Conservation (phyloP, 805 yeast genomes). For the Metschnikowia colocasiae region DNA sequence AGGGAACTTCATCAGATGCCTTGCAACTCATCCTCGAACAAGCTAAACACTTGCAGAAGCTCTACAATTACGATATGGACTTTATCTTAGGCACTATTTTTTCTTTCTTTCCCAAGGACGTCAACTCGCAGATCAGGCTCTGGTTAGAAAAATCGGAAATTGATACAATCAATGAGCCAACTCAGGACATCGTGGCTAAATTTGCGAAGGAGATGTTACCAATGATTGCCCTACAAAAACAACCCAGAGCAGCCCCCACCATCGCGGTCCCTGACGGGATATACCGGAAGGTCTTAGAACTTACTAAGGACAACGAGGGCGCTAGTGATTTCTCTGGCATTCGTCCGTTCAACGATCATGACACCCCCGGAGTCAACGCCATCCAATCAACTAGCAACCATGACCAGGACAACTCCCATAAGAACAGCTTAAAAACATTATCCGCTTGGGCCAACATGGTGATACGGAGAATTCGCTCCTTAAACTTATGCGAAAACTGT, state of each 20-base stretch:
- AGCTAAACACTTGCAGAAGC: not conserved
- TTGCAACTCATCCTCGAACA: too few relatives aligned
- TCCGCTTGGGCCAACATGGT: too few relatives aligned
- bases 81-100: not conserved
- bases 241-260: not conserved
- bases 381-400: too few relatives aligned
- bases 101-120: not conserved
- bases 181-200: not conserved
- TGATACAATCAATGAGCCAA: not conserved
- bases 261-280: not conserved
- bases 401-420: too few relatives aligned
- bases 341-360: too few relatives aligned
- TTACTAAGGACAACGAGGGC: not conserved
- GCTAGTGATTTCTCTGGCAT: too few relatives aligned
- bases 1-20: too few relatives aligned
- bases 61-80: not conserved
- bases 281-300: not conserved
- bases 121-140: not conserved
- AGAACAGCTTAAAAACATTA: too few relatives aligned
- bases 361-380: too few relatives aligned
- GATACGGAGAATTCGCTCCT: too few relatives aligned
- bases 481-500: too few relatives aligned
- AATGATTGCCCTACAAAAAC: not conserved
- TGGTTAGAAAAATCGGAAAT: not conserved
- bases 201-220: not conserved